Conservation (phyloP, 2,329 filamentous ascomycete genomes). For the Nemania abortiva region DNA sequence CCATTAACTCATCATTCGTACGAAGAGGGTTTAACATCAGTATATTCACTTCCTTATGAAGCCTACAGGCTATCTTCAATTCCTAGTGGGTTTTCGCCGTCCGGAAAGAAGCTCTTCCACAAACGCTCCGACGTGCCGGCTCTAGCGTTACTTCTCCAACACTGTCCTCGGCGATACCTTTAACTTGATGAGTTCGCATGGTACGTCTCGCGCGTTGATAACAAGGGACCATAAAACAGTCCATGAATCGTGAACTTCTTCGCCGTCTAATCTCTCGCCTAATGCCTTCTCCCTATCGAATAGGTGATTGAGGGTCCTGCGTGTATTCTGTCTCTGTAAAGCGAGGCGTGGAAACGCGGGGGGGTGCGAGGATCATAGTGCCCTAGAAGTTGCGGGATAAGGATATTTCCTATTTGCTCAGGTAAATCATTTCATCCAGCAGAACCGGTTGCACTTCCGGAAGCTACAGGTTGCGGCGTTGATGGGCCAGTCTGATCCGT, state of each 20-base stretch:
- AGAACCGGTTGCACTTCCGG: constrained; percentile 13
- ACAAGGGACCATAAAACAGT: background rate
- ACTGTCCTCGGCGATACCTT: background rate
- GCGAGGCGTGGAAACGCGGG: background rate
- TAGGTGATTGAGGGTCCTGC: background rate
- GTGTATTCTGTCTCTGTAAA: background rate
- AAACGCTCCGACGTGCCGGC: background rate
- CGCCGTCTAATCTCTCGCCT: background rate
- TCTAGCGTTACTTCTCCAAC: background rate
- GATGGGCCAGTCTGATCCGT: constrained; percentile 31
- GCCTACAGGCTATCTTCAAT: background rate
- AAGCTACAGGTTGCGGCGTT: constrained; percentile 31
- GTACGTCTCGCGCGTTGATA: background rate
- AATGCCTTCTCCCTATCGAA: background rate
- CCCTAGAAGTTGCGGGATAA: background rate
- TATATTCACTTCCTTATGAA: background rate
- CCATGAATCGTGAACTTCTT: background rate
- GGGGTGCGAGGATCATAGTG: background rate
- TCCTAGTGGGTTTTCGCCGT: background rate
- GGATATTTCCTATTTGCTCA: background rate
- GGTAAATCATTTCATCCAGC: constrained; percentile 37
- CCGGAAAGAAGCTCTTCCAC: background rate
- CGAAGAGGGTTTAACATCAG: no score
- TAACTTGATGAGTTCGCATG: background rate
- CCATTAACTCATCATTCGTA: no score